Base-by-base conservation (phyloP, 441 rosid genomes). In the Breynia disticha region DNA sequence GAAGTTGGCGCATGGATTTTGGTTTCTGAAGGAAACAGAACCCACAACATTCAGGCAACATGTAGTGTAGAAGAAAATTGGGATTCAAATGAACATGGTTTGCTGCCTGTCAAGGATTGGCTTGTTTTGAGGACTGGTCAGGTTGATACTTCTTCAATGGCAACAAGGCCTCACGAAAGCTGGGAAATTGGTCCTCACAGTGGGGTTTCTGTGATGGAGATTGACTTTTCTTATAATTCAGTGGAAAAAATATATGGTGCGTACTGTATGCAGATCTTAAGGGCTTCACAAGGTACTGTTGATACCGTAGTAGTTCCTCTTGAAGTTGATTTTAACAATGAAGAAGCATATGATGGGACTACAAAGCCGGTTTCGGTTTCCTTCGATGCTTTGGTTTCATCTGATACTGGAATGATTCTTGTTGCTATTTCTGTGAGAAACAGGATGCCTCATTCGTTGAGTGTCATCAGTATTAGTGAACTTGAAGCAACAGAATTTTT, bases 1-100 rank as follows among this genome's bases (percentile, higher is more conserved):
- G 83, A 73, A 72, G 67, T 82, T 64, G 70, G 72, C 44, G 65
- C 79, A n/a, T 73, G 80, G 84, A 57, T 82, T 60, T 77, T 75
- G 5, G 63, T 76, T 72, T 84, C 87, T 70, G 58, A 57, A 14
- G 86, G 76, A 58, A 75, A 78, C 55, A 48, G 50, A 55, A 71
- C 83, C 46, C 61, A 64, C 55, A 61, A 73, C 53, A 59, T 74
- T 62, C 83, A 80, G 75, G 86, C 86, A 43, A 69, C 60, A 48
- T 85, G 94, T 61, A 65, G 67, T n/a, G 2, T 46, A 43, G 76
- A 66, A 54, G 69, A 67, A 19, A 58, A 52, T 48, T 55, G 56
- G 60, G 74, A 62, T 20, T 63, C 64, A 58, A 57, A 63, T 32
- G 64, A 62, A 60, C 60, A 54, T 18, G 64, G 65, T 46, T 53